A percentile compares a stretch with the other conserved stretches of the same genome.
Evolutionary conservation across 306 rosid genomes (phyloP).

Genomic region (Nissolia schottii): DNA sequence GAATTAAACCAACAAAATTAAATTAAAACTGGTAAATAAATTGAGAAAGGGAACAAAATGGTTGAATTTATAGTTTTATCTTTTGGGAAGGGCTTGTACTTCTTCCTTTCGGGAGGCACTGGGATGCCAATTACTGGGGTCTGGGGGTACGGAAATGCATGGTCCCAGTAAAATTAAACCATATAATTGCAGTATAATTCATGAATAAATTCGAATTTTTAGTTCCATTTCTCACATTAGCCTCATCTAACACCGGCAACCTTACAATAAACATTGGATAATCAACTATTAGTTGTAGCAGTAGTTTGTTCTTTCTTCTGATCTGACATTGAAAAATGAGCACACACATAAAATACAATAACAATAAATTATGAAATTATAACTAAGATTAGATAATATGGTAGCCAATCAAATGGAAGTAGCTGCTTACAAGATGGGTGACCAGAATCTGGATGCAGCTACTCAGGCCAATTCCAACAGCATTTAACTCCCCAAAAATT

Average conservation of each 20-base stretch:
- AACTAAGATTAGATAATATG: neutral
- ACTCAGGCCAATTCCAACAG: slow-evolving; percentile 7
- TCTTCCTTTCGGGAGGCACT: too few relatives aligned
- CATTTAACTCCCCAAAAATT: slow-evolving; percentile 22
- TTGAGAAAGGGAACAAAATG: too few relatives aligned
- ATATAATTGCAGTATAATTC: too few relatives aligned
- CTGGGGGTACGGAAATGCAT: too few relatives aligned
- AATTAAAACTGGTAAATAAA: too few relatives aligned
- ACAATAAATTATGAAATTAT: neutral
- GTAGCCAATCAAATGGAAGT: slow-evolving; percentile 24
- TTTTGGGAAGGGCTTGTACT: too few relatives aligned
- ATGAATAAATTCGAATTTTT: neutral
- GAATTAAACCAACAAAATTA: too few relatives aligned
- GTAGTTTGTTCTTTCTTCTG: neutral
- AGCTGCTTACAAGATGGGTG: slow-evolving; percentile 30
- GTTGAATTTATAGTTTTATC: neutral
- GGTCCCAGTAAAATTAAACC: too few relatives aligned
- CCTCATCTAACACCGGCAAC: neutral
- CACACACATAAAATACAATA: neutral
- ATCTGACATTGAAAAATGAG: slow-evolving; percentile 41
- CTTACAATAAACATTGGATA: neutral
- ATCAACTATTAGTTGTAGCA: too few relatives aligned
- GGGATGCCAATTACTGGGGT: too few relatives aligned
- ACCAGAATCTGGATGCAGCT: slow-evolving; percentile 20
- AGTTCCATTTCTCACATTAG: neutral